A percentile compares a stretch with the other conserved stretches of the same genome.
Evolutionary conservation across 2,329 filamentous ascomycete genomes (phyloP).

Genomic region (Penicillium decumbens): DNA sequence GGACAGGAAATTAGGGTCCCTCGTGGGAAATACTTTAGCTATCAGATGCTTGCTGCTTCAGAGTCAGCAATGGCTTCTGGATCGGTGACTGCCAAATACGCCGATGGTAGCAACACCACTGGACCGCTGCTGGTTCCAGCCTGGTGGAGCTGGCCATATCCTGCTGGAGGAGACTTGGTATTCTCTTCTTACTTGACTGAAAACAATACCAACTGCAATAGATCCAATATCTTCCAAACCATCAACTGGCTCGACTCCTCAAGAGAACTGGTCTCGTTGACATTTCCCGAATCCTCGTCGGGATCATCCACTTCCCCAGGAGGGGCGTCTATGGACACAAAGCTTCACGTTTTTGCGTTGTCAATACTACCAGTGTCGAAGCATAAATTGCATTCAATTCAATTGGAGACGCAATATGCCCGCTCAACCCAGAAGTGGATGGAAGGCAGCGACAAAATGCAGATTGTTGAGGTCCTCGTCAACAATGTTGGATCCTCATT

Average conservation of each 20-base stretch:
- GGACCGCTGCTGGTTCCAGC: slow-evolving; percentile 34
- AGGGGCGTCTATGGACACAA: slow-evolving; percentile 21
- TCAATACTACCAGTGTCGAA: slow-evolving; percentile 31
- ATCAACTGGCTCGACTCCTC: slow-evolving; percentile 39
- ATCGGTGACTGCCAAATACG: slow-evolving; percentile 37
- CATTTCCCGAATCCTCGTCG: slow-evolving; percentile 35
- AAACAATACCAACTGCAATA: slow-evolving; percentile 35
- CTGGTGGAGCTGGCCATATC: slow-evolving; percentile 41
- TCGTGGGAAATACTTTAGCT: slow-evolving; percentile 34
- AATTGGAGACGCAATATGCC: slow-evolving; percentile 37
- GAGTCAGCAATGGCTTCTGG: slow-evolving; percentile 38
- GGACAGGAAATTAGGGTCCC: slow-evolving; percentile 35
- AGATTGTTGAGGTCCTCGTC: slow-evolving; percentile 37
- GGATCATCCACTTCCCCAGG: slow-evolving; percentile 26
- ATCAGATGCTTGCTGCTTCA: slow-evolving; percentile 40
- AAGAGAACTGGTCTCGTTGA: slow-evolving; percentile 36
- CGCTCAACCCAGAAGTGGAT: slow-evolving; percentile 42
- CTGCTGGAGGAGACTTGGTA: slow-evolving; percentile 39
- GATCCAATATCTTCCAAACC: slow-evolving; percentile 40
- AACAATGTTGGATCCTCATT: slow-evolving; percentile 37
- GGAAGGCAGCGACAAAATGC: slow-evolving; percentile 37
- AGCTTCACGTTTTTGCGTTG: slow-evolving; percentile 40
- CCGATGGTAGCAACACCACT: slow-evolving; percentile 34
- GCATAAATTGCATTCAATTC: neutral
- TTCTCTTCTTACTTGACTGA: slow-evolving; percentile 40